These are phyloP conservation scores for Hyparrhenia diplandra DNA, from an alignment of 176 grass and related monocot genomes.

Conservation along the genomic window DNA sequence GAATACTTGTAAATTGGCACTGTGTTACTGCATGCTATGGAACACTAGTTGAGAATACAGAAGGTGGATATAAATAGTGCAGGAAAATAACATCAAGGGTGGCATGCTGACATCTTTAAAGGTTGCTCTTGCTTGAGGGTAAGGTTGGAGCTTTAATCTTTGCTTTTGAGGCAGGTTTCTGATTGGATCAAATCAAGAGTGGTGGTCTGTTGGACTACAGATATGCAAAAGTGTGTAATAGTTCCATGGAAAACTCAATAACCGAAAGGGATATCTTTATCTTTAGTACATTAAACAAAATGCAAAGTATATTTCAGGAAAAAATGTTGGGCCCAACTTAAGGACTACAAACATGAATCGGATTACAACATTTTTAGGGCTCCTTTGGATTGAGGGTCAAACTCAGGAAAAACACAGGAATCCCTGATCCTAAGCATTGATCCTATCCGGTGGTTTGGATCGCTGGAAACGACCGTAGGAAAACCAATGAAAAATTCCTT, in stretches of 20 bases:
- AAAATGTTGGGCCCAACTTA: not conserved
- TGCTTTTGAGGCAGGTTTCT: slow-evolving; percentile 31
- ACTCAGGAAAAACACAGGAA: too few relatives aligned
- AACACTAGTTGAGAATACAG: slow-evolving; percentile 1
- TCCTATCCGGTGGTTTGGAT: too few relatives aligned
- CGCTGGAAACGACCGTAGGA: too few relatives aligned
- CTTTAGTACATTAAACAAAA: not conserved
- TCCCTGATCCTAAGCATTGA: too few relatives aligned
- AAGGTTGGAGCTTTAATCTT: slow-evolving; percentile 15
- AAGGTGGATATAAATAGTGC: not conserved
- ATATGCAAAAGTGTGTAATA: not conserved
- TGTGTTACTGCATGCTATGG: not conserved
- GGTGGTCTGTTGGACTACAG: not conserved
- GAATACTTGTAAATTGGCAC: slow-evolving; percentile 10
- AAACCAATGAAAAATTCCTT: too few relatives aligned
- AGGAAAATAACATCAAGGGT: slow-evolving; percentile 32
- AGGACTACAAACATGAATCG: not conserved
- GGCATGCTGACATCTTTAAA: slow-evolving; percentile 21
- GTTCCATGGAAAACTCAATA: not conserved
- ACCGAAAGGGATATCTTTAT: not conserved
- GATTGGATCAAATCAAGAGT: not conserved
- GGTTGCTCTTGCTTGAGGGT: slow-evolving; percentile 14
- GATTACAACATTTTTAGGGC: not conserved
- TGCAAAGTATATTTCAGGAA: not conserved
- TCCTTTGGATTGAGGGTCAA: too few relatives aligned